Conservation (phyloP, 2,329 filamentous ascomycete genomes). For the Arachnopeziza araneosa region DNA sequence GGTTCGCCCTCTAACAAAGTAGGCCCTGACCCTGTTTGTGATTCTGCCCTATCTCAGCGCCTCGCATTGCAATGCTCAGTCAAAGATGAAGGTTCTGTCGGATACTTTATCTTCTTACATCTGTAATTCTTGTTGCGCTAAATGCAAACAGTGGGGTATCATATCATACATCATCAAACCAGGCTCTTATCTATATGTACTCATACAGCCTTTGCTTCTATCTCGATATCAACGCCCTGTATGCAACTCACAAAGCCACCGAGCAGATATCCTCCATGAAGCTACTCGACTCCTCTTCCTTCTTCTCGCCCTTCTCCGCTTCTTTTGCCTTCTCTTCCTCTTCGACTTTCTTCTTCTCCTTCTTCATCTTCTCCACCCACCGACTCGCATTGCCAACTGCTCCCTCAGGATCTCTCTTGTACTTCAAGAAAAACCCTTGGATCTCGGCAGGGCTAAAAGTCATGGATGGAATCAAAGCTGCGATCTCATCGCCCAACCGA, state of each 20-base stretch:
- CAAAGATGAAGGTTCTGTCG: too few species aligned
- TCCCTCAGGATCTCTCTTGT: constrained; percentile 51
- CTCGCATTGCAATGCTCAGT: too few species aligned
- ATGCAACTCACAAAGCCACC: background rate
- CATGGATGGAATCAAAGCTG: constrained; percentile 43
- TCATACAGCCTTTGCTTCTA: too few species aligned
- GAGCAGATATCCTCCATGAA: background rate
- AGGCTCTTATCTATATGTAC: too few species aligned
- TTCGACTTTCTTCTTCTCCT: constrained; percentile 39
- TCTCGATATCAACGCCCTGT: too few species aligned
- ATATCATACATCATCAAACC: background rate
- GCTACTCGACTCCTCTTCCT: constrained; percentile 10
- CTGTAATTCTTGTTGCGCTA: too few species aligned
- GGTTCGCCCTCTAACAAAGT: too few species aligned
- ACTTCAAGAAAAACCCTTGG: constrained; percentile 58
- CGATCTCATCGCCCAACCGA: constrained; percentile 48
- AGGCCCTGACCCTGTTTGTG: too few species aligned
- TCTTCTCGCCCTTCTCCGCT: constrained; percentile 14
- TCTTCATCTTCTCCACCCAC: constrained; percentile 48
- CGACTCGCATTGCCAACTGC: constrained; percentile 47
- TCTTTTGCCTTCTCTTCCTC: constrained; percentile 24
- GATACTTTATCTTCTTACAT: too few species aligned
- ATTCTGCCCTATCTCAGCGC: too few species aligned
- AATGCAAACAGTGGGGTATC: background rate
- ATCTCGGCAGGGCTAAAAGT: constrained; percentile 58